phyloP scores from a whole-genome alignment of 768 basidiomycete species.

The Agrocybe pediades region DNA sequence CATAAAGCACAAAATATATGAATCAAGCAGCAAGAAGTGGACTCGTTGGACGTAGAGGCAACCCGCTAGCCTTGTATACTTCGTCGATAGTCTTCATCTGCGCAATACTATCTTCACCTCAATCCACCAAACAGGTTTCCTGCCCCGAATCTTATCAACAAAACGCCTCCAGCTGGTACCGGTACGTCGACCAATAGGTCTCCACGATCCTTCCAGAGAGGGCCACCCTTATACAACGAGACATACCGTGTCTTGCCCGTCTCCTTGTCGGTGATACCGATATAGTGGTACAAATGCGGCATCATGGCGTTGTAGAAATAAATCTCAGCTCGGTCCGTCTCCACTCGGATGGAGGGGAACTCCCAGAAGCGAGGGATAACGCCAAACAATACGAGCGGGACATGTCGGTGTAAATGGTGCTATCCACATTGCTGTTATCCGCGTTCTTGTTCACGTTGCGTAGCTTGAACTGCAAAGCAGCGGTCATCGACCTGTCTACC shows the following conservation, averaged over 20 bases:
- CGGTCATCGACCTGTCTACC: slow-evolving; percentile 42
- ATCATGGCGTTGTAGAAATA: slow-evolving; percentile 43
- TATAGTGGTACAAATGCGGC: slow-evolving; percentile 51
- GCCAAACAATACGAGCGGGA: slow-evolving; percentile 26
- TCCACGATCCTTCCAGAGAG: slow-evolving; percentile 40
- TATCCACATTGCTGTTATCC: slow-evolving; percentile 20
- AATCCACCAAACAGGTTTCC: slow-evolving; percentile 56
- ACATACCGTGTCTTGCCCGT: slow-evolving; percentile 35
- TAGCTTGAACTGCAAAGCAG: slow-evolving; percentile 39
- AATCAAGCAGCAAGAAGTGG: background rate
- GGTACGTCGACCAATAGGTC: slow-evolving; percentile 59
- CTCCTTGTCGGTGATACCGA: slow-evolving; percentile 39
- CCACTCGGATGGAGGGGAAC: slow-evolving; percentile 35
- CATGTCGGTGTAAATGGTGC: slow-evolving; percentile 30
- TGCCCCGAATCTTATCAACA: slow-evolving; percentile 57
- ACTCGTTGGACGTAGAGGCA: slow-evolving; percentile 17
- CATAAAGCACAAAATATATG: background rate
- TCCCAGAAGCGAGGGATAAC: slow-evolving; percentile 43
- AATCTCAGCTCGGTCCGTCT: slow-evolving; percentile 46
- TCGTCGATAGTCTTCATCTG: slow-evolving; percentile 62
- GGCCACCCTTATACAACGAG: slow-evolving; percentile 48
- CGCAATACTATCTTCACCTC: slow-evolving; percentile 50
- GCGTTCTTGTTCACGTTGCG: slow-evolving; percentile 9
- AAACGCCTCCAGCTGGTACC: slow-evolving; percentile 67
- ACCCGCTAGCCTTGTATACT: slow-evolving; percentile 46